phyloP scores from a whole-genome alignment of 129 eudicot species.

The Lactuca saligna region DNA sequence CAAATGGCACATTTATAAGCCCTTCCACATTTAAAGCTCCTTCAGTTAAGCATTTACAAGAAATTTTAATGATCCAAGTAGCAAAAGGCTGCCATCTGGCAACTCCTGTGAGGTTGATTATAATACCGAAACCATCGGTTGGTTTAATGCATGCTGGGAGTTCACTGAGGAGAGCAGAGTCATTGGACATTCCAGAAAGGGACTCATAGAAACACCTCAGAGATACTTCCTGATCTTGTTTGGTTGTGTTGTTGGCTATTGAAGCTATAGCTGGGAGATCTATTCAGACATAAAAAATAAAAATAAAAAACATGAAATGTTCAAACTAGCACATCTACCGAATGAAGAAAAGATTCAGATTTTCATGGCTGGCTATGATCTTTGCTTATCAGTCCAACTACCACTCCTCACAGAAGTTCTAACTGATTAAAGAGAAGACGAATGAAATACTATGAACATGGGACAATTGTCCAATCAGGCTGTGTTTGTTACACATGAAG shows the following conservation, averaged over 20 bases:
- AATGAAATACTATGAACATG: slow-evolving; percentile 3
- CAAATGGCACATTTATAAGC: slow-evolving; percentile 58
- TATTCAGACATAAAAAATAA: slow-evolving; percentile 30
- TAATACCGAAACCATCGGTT: slow-evolving; percentile 55
- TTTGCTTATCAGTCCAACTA: too few species aligned
- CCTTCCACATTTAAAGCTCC: slow-evolving; percentile 93
- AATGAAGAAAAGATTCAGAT: too few species aligned
- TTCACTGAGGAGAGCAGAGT: slow-evolving; percentile 51
- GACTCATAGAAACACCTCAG: slow-evolving; percentile 63
- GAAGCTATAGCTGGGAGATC: slow-evolving; percentile 67
- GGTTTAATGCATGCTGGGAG: slow-evolving; percentile 63
- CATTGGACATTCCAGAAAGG: slow-evolving; percentile 43
- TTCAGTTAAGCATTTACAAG: slow-evolving; percentile 75
- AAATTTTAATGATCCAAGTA: slow-evolving; percentile 71
- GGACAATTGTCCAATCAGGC: slow-evolving; percentile 2
- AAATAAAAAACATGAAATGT: slow-evolving; percentile 18
- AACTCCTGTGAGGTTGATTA: slow-evolving; percentile 68
- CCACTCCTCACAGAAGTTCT: too few species aligned
- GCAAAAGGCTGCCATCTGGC: slow-evolving; percentile 86
- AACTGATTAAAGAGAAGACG: not conserved
- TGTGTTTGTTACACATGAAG: too few species aligned
- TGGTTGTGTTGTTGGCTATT: slow-evolving; percentile 30
- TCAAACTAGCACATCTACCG: not conserved
- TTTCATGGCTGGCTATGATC: too few species aligned
- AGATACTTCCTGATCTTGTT: slow-evolving; percentile 37